These are phyloP conservation scores for Macrocybe gigantea DNA, from an alignment of 768 basidiomycete genomes.

Conservation along the genomic window DNA sequence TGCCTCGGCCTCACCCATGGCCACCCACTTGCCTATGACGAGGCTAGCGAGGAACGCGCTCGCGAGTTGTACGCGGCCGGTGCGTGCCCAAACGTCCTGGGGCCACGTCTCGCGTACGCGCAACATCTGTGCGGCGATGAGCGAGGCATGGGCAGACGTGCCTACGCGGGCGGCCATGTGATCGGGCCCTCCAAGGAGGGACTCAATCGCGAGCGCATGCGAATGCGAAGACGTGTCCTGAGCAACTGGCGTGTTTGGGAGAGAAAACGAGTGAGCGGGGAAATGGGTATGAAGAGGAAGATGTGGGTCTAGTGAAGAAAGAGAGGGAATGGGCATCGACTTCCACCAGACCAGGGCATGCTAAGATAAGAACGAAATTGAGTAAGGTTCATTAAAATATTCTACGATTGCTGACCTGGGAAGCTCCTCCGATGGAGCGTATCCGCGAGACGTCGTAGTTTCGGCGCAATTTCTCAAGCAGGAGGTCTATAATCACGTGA, in stretches of 20 bases:
- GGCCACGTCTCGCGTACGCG: constrained; percentile 77
- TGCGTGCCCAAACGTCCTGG: constrained; percentile 71
- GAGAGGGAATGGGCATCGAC: constrained; percentile 64
- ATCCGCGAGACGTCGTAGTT: constrained; percentile 68
- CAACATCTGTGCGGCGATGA: constrained; percentile 70
- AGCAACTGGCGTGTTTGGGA: constrained; percentile 69
- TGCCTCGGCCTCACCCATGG: constrained; percentile 72
- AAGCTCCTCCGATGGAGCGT: constrained; percentile 71
- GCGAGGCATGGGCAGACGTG: constrained; percentile 62
- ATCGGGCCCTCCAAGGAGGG: constrained; percentile 72
- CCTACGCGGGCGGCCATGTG: constrained; percentile 74
- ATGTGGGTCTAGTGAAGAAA: constrained; percentile 69
- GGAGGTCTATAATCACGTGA: constrained; percentile 48
- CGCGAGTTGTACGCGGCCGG: constrained; percentile 74
- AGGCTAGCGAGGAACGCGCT: constrained; percentile 70
- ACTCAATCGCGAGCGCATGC: constrained; percentile 71
- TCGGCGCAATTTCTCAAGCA: constrained; percentile 69
- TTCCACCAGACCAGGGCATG: constrained; percentile 88
- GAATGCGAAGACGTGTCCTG: constrained; percentile 80
- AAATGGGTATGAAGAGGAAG: constrained; percentile 68
- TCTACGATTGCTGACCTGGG: constrained; percentile 47
- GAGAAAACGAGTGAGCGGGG: constrained; percentile 56
- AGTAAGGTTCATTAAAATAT: background rate
- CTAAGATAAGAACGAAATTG: constrained; percentile 21
- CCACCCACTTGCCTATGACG: constrained; percentile 64